Evolutionary conservation across 257 asterid species (phyloP), one percentile per base, ranked within the genome.

Genomic region (Nicotiana sylvestris): DNA sequence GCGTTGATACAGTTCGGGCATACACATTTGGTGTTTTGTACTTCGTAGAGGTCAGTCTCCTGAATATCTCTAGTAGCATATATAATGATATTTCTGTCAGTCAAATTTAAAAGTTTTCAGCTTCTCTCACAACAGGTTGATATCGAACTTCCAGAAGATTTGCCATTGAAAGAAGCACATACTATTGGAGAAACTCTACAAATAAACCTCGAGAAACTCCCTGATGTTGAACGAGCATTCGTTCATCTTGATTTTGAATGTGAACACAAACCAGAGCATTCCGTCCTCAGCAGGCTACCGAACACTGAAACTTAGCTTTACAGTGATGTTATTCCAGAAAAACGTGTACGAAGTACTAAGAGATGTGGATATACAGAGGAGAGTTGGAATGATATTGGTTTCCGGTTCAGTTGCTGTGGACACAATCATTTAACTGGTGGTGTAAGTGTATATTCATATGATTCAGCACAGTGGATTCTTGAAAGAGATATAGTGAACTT

Each of bases 81-180:
- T 21, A 21, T 12, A 29, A 25, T 25, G 35, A 46, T 3, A 8
- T 11, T 0, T 35, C 32, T 4, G 17, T 55, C 18, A 55, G 11
- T 21, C 58, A n/a, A 33, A 46, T 72, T 30, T 81, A 7, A 46
- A 3, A 49, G 17, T 13, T 6, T 7, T 49, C n/a, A n/a, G 3
- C 37, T 67, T 82, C 32, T 0, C 49, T 51, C 33, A 10, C 57
- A 10, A 9, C 72, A 95, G 98, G 98, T 95, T 46, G 98, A 95
- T 82, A 93, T 95, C 33, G 97, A 93, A 84, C 97, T 95, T 29
- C 97, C 97, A 0, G 97, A 91, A 87, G 93, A 93, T 65, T 82
- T 93, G 89, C 97, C 98, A 58, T 88, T 95, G 53, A 95, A 90
- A 85, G 97, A 93, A 83, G 97, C 99, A 69, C 99, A 95, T 86